Base-by-base conservation (phyloP, 768 basidiomycete species). In the Punctularia strigosozonata region DNA sequence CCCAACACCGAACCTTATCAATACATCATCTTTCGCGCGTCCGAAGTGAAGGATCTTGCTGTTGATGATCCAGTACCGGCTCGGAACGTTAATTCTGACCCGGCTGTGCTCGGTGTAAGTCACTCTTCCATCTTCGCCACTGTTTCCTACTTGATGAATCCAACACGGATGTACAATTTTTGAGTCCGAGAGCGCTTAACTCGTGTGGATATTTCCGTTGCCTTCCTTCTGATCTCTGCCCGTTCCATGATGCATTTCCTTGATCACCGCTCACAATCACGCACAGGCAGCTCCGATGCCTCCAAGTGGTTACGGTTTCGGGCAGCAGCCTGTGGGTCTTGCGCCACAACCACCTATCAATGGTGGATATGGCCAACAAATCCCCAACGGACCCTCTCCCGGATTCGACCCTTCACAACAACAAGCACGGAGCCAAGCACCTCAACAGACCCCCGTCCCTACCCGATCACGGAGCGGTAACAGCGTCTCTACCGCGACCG, bases 1-100 rank as follows among this genome's bases (percentile, higher is more conserved):
- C 84, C 87, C 0, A 79, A 80, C 31, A 75, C 77, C 54, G 81
- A 82, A 43, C 84, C 85, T 0, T 91, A 89, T 55, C 73, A 82
- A 46, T 89, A 86, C 59, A 89, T 91, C 59, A 84, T 91, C 46
- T 91, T 91, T 62, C 83, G 84, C 38, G 86, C 86, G 5, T 83
- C 83, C 3, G 85, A 90, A 58, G 86, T 89, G 44, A 88, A 89
- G 51, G 86, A 90, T 52, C 68, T 89, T n/a, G 69, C 81, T 20
- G 84, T 90, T 12, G 86, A 90, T 49, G 80, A 86, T 43, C 69
- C 72, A 1, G 44, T 62, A 22, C 62, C 69, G 1, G 60, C 63
- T 6, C 67, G 76, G 36, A 84, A 71, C 49, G 77, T 87, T 13
- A 80, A 81, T 43, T 81, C 86, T 51, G 86, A 89, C 57, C 87